Evolutionary conservation across 2,329 filamentous ascomycete species (phyloP), one percentile per base, ranked within the genome.

Genomic region (Aspergillus ochraceoroseus): DNA sequence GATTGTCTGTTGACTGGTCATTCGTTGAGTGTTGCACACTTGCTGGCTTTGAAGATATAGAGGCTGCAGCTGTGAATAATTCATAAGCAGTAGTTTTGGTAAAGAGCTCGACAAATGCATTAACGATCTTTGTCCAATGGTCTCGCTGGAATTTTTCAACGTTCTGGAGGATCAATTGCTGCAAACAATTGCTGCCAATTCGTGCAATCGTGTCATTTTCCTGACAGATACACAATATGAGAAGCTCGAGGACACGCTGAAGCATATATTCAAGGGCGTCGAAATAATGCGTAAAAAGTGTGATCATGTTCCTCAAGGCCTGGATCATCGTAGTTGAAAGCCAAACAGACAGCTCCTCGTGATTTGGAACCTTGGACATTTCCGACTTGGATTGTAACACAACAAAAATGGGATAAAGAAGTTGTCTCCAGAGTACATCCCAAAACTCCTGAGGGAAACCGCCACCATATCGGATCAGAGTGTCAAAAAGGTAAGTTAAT

Each of bases 321-420:
- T 99, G 92, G 27, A 99, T 98, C 87, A 99, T 95, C 6, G 92
- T 99, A 0, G 92, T 98, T 0, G 92, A 96, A 15, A 99, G 75
- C 92, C 92, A 99, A 2, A 99, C 92, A 0, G 92, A 96, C 13
- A 96, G 75, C 60, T 98, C 92, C 65, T 98, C 94, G 56, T 95
- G 89, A 57, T 90, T 96, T 23, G 90, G 77, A 9, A 90, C 89
- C 58, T 95, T 95, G 17, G 83, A 83, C 84, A 96, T 94, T 63
- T 98, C 92, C 0, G 90, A 94, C 49, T 92, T 87, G 12, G 92
- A 95, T 52, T 94, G 88, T 29, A 99, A 70, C 2, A 98, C 94
- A 76, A 96, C 89, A 69, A 99, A 99, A 53, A 98, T 99, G 1
- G 92, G 94, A 54, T 95, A 96, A 1, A 99, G 76, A 44, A 98